Base-by-base conservation (phyloP, 257 asterid species). In the Marsdenia floribunda region DNA sequence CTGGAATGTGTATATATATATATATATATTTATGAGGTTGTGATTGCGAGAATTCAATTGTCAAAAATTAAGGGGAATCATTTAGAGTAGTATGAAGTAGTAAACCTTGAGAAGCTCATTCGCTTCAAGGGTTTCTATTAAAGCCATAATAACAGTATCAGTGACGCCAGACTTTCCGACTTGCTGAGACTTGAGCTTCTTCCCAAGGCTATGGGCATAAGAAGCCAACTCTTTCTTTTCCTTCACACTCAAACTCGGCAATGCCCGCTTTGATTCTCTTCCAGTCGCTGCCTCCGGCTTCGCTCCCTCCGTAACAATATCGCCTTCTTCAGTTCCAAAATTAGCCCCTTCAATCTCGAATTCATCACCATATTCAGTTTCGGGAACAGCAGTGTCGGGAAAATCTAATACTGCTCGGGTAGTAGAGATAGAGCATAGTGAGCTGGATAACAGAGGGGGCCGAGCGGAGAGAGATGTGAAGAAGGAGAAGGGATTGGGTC, bases 31-130 rank as follows among this genome's bases (percentile, higher is more conserved):
- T 44, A 5, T 14, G 46, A 63, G 46, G 68, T 14, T 33, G 18
- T 35, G 37, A 63, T 29, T 33, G 22, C 14, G 4, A 1, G 10
- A 63, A 33, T 63, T 33, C 57, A 33, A 5, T 24, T 42, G 9
- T 22, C 11, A 6, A 44, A 71, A 35, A n/a, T 49, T 10, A 7
- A 59, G 12, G 46, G 37, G 44, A 29, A 2, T 63, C n/a, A 33
- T 3, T 15, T 63, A 15, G 19, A 16, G n/a, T 2, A 21, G 11
- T 1, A 18, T 15, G 44, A 44, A 3, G 19, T 1, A 24, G 21
- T 19, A 49, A 81, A 95, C 98, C 99, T 95, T 92, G 80, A 92
- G 90, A 77, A 95, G 96, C 86, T 95, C 99, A 66, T 89, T 92
- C 24, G 83, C 83, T 85, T 94, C 98, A 55, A 94, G 99, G n/a